A percentile compares a stretch with the other conserved stretches of the same genome.
These are phyloP conservation scores for Mycena alexandri DNA, from an alignment of 768 basidiomycete species.

Conservation along the genomic window DNA sequence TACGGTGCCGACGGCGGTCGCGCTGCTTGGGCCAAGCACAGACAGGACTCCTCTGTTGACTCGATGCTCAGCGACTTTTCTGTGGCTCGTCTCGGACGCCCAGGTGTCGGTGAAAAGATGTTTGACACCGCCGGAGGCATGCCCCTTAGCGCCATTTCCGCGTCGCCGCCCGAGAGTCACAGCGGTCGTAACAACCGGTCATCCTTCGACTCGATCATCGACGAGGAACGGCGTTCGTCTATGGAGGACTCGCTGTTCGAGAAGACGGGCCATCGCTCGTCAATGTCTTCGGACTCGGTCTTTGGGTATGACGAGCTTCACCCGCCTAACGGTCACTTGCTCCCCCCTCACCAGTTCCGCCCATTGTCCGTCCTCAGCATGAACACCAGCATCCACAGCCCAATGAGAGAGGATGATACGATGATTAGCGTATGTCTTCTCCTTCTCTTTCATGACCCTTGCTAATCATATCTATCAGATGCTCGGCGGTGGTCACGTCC, in stretches of 20 bases:
- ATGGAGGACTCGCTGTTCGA: conserved; percentile 72
- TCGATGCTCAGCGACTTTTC: conserved; percentile 77
- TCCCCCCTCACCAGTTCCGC: conserved; percentile 67
- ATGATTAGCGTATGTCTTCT: conserved; percentile 76
- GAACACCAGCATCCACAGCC: conserved; percentile 57
- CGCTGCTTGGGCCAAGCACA: conserved; percentile 71
- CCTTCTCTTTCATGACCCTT: conserved; percentile 10
- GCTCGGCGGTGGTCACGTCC: conserved; percentile 83
- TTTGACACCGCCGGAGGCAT: conserved; percentile 69
- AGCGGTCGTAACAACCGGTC: conserved; percentile 48
- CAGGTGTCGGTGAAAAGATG: conserved; percentile 91
- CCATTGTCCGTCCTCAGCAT: conserved; percentile 76
- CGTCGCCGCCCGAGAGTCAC: conserved; percentile 68
- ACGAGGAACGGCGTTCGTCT: conserved; percentile 58
- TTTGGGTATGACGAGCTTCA: conserved; percentile 66
- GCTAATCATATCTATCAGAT: conserved; percentile 59
- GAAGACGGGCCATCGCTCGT: conserved; percentile 65
- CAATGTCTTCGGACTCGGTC: conserved; percentile 68
- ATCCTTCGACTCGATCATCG: conserved; percentile 78
- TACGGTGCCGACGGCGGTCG: conserved; percentile 67
- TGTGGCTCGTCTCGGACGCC: conserved; percentile 68
- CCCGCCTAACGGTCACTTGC: conserved; percentile 48
- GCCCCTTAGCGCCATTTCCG: conserved; percentile 73
- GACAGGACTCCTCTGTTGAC: conserved; percentile 70
- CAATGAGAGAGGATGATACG: conserved; percentile 79